A percentile compares a stretch with the other conserved stretches of the same genome.
These are phyloP conservation scores for Aquilaria sinensis DNA, from an alignment of 345 rosid species.

Conservation along the genomic window DNA sequence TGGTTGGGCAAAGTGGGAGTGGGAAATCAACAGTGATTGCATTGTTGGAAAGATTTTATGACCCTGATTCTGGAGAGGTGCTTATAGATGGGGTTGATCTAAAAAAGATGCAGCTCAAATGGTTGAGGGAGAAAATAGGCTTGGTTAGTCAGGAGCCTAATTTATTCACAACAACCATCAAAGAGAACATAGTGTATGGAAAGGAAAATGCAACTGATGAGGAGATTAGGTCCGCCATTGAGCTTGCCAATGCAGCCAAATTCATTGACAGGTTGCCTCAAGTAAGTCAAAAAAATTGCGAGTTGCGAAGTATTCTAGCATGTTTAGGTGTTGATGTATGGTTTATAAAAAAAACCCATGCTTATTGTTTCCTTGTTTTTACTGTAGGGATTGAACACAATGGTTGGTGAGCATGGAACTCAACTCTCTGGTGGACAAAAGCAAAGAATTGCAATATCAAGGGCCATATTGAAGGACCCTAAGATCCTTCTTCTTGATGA, in stretches of 20 bases:
- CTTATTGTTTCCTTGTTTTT: not conserved
- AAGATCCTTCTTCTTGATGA: slow-evolving; percentile 84
- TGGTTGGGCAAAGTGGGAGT: slow-evolving; percentile 79
- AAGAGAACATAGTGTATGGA: slow-evolving; percentile 63
- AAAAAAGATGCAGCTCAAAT: slow-evolving; percentile 43
- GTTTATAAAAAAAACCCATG: too few relatives aligned
- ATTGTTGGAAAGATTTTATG: slow-evolving; percentile 65
- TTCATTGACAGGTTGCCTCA: slow-evolving; percentile 56
- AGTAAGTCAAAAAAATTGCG: slow-evolving; percentile 17
- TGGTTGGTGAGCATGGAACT: slow-evolving; percentile 89
- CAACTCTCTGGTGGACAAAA: slow-evolving; percentile 76
- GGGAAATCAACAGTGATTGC: slow-evolving; percentile 71
- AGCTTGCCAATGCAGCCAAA: slow-evolving; percentile 60
- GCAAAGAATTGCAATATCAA: slow-evolving; percentile 62
- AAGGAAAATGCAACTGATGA: slow-evolving; percentile 45
- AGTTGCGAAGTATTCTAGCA: too few relatives aligned
- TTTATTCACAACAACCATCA: slow-evolving; percentile 45
- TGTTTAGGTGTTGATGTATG: too few relatives aligned
- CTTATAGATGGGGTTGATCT: slow-evolving; percentile 49
- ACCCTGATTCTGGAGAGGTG: slow-evolving; percentile 63
- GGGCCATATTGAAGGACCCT: slow-evolving; percentile 84
- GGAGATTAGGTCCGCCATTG: slow-evolving; percentile 50
- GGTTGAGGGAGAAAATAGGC: slow-evolving; percentile 59
- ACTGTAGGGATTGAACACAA: slow-evolving; percentile 67
- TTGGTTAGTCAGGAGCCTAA: slow-evolving; percentile 69